Evolutionary conservation across 2,329 filamentous ascomycete genomes (phyloP).

Genomic region (Fusarium multiceps): DNA sequence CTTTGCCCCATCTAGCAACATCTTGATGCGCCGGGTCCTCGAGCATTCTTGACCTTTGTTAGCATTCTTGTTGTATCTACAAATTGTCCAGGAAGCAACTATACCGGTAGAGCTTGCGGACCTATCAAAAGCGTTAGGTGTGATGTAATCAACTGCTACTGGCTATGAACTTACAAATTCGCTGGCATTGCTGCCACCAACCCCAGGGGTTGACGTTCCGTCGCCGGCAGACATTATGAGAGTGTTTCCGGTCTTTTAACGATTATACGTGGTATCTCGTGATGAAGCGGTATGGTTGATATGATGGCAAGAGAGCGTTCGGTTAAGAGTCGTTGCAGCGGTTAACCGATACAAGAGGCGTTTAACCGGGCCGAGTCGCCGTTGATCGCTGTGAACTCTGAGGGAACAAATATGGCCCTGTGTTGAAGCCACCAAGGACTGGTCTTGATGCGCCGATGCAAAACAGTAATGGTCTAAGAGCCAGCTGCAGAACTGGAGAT

Average conservation of each 20-base stretch:
- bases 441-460: conserved; percentile 21
- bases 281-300: background rate
- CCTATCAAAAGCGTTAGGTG: conserved; percentile 64
- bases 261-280: conserved; percentile 9
- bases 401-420: background rate
- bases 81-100: background rate
- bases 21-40: conserved; percentile 93
- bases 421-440: background rate
- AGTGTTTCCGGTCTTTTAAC: conserved; percentile 1
- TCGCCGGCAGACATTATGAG: conserved; percentile 52
- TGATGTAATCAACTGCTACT: background rate
- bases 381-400: conserved; percentile 17
- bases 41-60: conserved; percentile 72
- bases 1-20: conserved; percentile 95
- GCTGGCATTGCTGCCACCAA: conserved; percentile 82
- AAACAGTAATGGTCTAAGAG: conserved; percentile 18
- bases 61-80: conserved; percentile 6
- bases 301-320: conserved; percentile 15
- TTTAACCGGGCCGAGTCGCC: conserved; percentile 33
- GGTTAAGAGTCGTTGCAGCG: conserved; percentile 21
- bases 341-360: conserved; percentile 27
- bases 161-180: conserved; percentile 80
- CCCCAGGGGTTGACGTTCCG: conserved; percentile 49
- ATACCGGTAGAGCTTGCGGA: conserved; percentile 98
- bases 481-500: conserved; percentile 22